phyloP scores from a whole-genome alignment of 1,139 yeast genomes.

The Debaryomyces psychrophilus region DNA sequence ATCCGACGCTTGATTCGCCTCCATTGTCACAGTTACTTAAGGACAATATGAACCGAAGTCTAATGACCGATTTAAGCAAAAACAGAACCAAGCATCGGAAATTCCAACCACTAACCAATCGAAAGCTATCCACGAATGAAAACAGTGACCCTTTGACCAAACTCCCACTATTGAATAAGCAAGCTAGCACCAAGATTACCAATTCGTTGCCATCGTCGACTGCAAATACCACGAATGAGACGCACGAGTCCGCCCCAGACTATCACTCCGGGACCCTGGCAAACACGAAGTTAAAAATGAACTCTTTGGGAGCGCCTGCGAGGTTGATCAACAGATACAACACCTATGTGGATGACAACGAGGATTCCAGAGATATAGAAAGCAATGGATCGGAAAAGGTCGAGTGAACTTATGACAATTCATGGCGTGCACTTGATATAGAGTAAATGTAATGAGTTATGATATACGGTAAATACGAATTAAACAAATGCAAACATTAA shows the following conservation, averaged over 20 bases:
- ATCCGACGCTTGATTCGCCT: conserved; percentile 37
- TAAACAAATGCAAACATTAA: conserved; percentile 1
- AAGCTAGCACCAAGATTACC: conserved; percentile 33
- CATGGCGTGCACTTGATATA: neutral
- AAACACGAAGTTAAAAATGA: conserved; percentile 11
- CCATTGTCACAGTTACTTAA: conserved; percentile 19
- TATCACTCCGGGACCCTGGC: conserved; percentile 11
- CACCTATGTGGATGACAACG: conserved; percentile 16
- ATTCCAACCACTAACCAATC: conserved; percentile 21
- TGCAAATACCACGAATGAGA: conserved; percentile 7
- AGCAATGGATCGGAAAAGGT: conserved; percentile 34
- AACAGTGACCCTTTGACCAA: conserved; percentile 18
- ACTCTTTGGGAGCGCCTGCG: conserved; percentile 18
- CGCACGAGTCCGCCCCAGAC: conserved; percentile 1
- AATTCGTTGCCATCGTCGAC: neutral
- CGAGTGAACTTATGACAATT: conserved; percentile 18
- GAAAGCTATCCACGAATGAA: conserved; percentile 22
- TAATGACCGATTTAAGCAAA: conserved; percentile 7
- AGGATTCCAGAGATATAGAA: conserved; percentile 24
- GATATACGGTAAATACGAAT: conserved; percentile 11
- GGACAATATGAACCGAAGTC: conserved; percentile 6
- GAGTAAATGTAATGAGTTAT: conserved; percentile 18
- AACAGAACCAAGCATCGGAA: neutral
- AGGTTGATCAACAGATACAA: conserved; percentile 21
- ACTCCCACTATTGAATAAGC: conserved; percentile 38